Evolutionary conservation across 1,284 basidiomycete species (phyloP), one percentile per base, ranked within the genome.

Genomic region (Grifola frondosa): DNA sequence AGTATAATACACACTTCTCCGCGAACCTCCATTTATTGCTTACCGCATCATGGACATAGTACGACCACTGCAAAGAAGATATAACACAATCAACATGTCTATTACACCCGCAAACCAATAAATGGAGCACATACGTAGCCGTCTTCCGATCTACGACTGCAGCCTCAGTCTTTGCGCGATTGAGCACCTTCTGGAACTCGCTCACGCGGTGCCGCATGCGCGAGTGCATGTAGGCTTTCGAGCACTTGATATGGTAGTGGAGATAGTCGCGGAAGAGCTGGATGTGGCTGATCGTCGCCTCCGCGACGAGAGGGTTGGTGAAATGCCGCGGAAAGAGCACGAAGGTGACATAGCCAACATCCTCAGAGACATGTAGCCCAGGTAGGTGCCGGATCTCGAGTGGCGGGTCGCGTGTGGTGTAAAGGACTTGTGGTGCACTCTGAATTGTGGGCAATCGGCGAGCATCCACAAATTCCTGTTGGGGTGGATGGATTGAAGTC

Each of bases 181-280:
- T 99, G 59, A 99, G 74, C 37, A 99, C 84, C 73, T 99, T 99
- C 69, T 97, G 86, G 75, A 99, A 99, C 68, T 98, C 94, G 12
- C 89, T 84, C 11, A 97, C 97, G 20, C 97, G 84, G 63, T 88
- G 80, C 49, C 97, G 80, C 95, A 99, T 97, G 38, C 97, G 78
- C 19, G 92, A 96, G 69, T 99, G 97, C 91, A 99, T 96, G 72
- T 99, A 99, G 1, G 96, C 97, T 68, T 99, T 99, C 41, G 89
- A 95, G 68, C 96, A 98, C 64, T 96, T 99, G 81, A 99, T 97
- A 69, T 99, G 97, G 69, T 99, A 99, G 70, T 99, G 97, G 28
- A 99, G 76, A 64, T 98, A 98, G 68, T 98, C 94, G 40, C 97
- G 80, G 86, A 99, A 99, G 29, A 97, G 77, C 66, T 98, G 93